Conservation (phyloP, 2,329 filamentous ascomycete species). For the Metarhizium album region DNA sequence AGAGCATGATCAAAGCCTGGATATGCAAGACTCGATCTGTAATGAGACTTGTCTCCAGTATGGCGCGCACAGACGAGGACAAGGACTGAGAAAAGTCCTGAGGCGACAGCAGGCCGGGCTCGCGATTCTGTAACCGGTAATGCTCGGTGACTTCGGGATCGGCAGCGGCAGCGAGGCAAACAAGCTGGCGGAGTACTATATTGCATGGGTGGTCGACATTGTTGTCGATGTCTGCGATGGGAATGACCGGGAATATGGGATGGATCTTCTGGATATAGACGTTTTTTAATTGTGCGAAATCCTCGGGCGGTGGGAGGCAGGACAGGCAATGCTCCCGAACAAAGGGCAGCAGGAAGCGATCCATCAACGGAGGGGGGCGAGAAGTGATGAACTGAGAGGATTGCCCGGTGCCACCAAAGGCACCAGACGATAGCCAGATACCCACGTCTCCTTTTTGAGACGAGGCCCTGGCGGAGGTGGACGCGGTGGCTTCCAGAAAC, state of each 20-base stretch:
- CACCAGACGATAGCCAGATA: slow-evolving; percentile 37
- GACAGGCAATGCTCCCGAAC: slow-evolving; percentile 35
- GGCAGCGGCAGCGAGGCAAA: slow-evolving; percentile 43
- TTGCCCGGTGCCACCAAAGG: slow-evolving; percentile 15
- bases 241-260: slow-evolving; percentile 42
- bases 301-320: slow-evolving; percentile 34
- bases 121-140: slow-evolving; percentile 31
- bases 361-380: slow-evolving; percentile 27
- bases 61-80: slow-evolving; percentile 36
- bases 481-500: slow-evolving; percentile 42
- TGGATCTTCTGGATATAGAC: slow-evolving; percentile 43
- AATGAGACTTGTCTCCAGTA: slow-evolving; percentile 43
- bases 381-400: slow-evolving; percentile 27
- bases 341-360: slow-evolving; percentile 30
- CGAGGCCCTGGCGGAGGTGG: slow-evolving; percentile 19
- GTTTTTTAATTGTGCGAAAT: slow-evolving; percentile 33
- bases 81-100: slow-evolving; percentile 38
- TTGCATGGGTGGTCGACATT: slow-evolving; percentile 21
- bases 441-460: slow-evolving; percentile 43
- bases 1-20: slow-evolving; percentile 41
- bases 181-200: slow-evolving; percentile 40
- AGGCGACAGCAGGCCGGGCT: slow-evolving; percentile 28
- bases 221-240: slow-evolving; percentile 22
- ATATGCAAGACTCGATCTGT: slow-evolving; percentile 44
- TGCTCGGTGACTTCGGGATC: slow-evolving; percentile 34